These are phyloP conservation scores for Zygosaccharomyces bisporus DNA, from an alignment of 805 yeast species.

Conservation along the genomic window DNA sequence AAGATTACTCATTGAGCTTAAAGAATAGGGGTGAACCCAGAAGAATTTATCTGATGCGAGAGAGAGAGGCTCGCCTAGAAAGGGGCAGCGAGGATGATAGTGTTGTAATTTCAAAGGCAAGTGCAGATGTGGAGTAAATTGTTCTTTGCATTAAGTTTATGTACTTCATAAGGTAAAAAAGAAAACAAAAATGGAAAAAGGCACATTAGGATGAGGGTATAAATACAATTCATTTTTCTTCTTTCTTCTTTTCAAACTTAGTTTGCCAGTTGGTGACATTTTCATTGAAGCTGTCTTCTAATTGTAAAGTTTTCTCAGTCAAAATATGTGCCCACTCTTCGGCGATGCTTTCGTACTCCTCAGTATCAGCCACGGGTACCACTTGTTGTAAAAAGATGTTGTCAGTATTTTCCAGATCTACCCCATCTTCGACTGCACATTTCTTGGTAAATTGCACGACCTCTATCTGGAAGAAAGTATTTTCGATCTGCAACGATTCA, in stretches of 20 bases:
- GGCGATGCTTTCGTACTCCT: conserved; percentile 25
- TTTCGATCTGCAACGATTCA: conserved; percentile 27
- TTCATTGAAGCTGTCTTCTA: conserved; percentile 20
- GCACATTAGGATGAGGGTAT: neutral
- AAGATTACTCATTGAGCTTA: conserved; percentile 25
- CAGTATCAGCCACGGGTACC: conserved; percentile 22
- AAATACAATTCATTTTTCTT: neutral
- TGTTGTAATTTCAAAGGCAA: neutral
- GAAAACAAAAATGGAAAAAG: neutral
- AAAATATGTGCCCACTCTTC: conserved; percentile 29
- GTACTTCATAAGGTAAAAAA: neutral
- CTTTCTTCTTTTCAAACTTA: conserved; percentile 24
- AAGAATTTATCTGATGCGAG: conserved; percentile 14
- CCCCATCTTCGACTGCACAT: conserved; percentile 33
- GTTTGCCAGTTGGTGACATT: conserved; percentile 25
- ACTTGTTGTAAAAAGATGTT: conserved; percentile 35
- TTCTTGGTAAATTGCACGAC: conserved; percentile 31
- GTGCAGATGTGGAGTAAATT: conserved; percentile 2
- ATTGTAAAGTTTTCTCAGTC: conserved; percentile 14
- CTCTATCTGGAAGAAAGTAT: conserved; percentile 25
- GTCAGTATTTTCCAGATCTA: conserved; percentile 28
- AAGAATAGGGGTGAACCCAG: conserved; percentile 20
- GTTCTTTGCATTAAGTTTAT: neutral
- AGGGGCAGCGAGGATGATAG: conserved; percentile 1
- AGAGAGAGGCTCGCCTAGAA: conserved; percentile 15